phyloP scores from a whole-genome alignment of 371 early-diverging fungal species.

The Circinella umbellata region DNA sequence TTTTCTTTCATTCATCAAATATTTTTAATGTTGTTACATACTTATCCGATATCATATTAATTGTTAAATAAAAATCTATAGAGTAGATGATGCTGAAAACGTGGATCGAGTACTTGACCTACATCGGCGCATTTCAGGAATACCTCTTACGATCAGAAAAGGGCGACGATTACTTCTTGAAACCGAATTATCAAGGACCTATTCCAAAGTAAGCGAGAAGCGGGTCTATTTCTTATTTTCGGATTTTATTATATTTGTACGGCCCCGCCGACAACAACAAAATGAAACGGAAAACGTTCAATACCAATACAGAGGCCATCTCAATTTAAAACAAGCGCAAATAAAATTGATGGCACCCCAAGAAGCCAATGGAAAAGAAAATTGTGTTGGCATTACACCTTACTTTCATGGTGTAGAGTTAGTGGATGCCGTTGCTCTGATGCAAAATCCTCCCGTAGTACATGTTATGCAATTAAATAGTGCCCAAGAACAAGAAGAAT shows the following conservation, averaged over 20 bases:
- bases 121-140: slow-evolving; percentile 36
- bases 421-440: slow-evolving; percentile 37
- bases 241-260: slow-evolving; percentile 43
- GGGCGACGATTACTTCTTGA: slow-evolving; percentile 42
- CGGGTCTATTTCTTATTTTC: slow-evolving; percentile 42
- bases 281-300: slow-evolving; percentile 7
- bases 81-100: slow-evolving; percentile 42
- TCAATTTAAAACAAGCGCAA: slow-evolving; percentile 36
- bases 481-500: slow-evolving; percentile 29
- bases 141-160: slow-evolving; percentile 43
- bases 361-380: slow-evolving; percentile 31
- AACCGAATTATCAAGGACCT: slow-evolving; percentile 34
- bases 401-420: slow-evolving; percentile 45
- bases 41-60: too few species aligned
- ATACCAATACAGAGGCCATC: slow-evolving; percentile 44
- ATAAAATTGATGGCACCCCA: slow-evolving; percentile 25
- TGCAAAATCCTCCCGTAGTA: slow-evolving; percentile 21
- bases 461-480: slow-evolving; percentile 31
- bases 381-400: slow-evolving; percentile 40
- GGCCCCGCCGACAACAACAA: slow-evolving; percentile 33
- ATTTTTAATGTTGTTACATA: too few species aligned
- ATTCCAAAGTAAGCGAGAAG: slow-evolving; percentile 28
- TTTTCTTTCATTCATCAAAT: too few species aligned
- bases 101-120: slow-evolving; percentile 47
- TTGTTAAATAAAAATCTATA: slow-evolving; percentile 2